A percentile compares a stretch with the other conserved stretches of the same genome.
These are phyloP conservation scores for Pyrrhoderma lamaoense DNA, from an alignment of 1,284 basidiomycete species.

Conservation along the genomic window DNA sequence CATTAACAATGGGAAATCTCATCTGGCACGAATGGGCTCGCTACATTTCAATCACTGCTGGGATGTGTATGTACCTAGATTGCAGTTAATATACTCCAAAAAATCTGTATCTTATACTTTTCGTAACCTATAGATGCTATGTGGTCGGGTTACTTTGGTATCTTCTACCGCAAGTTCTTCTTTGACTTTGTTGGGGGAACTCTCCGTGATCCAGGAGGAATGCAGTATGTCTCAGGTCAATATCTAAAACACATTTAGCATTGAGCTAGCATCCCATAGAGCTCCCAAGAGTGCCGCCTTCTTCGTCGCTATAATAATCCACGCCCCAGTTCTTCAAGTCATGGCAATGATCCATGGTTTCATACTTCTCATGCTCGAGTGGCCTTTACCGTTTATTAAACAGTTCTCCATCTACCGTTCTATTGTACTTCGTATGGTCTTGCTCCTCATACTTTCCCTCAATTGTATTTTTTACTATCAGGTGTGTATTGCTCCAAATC, in stretches of 20 bases:
- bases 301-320: slow-evolving; percentile 69
- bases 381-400: slow-evolving; percentile 54
- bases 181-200: slow-evolving; percentile 77
- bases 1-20: slow-evolving; percentile 63
- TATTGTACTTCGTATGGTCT: slow-evolving; percentile 52
- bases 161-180: slow-evolving; percentile 85
- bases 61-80: slow-evolving; percentile 53
- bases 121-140: slow-evolving; percentile 49
- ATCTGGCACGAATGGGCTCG: slow-evolving; percentile 79
- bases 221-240: slow-evolving; percentile 54
- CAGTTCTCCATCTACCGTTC: slow-evolving; percentile 54
- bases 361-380: slow-evolving; percentile 57
- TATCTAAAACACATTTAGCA: not conserved
- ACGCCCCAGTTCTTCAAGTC: slow-evolving; percentile 64
- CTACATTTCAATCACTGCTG: slow-evolving; percentile 63
- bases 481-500: slow-evolving; percentile 35
- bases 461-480: slow-evolving; percentile 73
- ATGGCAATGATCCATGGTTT: slow-evolving; percentile 53
- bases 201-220: slow-evolving; percentile 64
- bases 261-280: slow-evolving; percentile 32
- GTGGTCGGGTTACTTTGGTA: slow-evolving; percentile 72
- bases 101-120: slow-evolving; percentile 11
- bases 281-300: slow-evolving; percentile 53
- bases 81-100: not conserved
- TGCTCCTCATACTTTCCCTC: slow-evolving; percentile 58